Evolutionary conservation across 768 basidiomycete species (phyloP).

Genomic region (Trametes coccinea): DNA sequence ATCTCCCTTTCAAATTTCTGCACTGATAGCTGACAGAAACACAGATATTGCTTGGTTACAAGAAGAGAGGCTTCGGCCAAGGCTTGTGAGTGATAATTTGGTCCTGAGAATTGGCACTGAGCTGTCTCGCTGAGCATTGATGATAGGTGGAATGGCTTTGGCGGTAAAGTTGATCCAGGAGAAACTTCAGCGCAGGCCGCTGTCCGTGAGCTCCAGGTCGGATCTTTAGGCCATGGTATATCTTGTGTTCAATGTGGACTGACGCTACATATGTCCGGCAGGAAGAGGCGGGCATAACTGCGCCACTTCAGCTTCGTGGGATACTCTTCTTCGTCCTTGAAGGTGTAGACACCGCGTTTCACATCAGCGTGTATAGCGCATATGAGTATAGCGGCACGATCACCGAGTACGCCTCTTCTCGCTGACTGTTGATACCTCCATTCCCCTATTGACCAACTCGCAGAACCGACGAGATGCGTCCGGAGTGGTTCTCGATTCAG

Average conservation of each 20-base stretch:
- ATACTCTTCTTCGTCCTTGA: slow-evolving; percentile 62
- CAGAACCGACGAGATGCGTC: slow-evolving; percentile 88
- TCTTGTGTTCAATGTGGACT: not conserved
- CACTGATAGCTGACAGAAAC: too few relatives aligned
- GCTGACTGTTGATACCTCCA: not conserved
- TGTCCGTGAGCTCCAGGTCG: slow-evolving; percentile 67
- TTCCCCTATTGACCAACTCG: too few relatives aligned
- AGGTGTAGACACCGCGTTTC: slow-evolving; percentile 57
- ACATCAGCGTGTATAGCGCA: slow-evolving; percentile 74
- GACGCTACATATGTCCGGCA: slow-evolving; percentile 31
- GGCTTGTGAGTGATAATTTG: slow-evolving; percentile 45
- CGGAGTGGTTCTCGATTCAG: slow-evolving; percentile 67
- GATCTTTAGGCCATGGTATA: not conserved
- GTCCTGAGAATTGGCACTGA: not conserved
- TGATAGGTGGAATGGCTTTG: slow-evolving; percentile 82
- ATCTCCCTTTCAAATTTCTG: too few relatives aligned
- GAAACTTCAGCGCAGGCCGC: slow-evolving; percentile 75
- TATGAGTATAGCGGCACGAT: slow-evolving; percentile 58
- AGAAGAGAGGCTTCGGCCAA: slow-evolving; percentile 76
- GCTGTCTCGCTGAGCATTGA: not conserved
- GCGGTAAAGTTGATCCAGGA: slow-evolving; percentile 79
- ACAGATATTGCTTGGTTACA: slow-evolving; percentile 72
- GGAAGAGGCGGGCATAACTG: slow-evolving; percentile 84
- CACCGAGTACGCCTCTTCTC: slow-evolving; percentile 55
- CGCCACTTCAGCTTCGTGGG: slow-evolving; percentile 63